These are phyloP conservation scores for Xylariaceae sp. DNA, from an alignment of 2,329 filamentous ascomycete species.

Conservation along the genomic window DNA sequence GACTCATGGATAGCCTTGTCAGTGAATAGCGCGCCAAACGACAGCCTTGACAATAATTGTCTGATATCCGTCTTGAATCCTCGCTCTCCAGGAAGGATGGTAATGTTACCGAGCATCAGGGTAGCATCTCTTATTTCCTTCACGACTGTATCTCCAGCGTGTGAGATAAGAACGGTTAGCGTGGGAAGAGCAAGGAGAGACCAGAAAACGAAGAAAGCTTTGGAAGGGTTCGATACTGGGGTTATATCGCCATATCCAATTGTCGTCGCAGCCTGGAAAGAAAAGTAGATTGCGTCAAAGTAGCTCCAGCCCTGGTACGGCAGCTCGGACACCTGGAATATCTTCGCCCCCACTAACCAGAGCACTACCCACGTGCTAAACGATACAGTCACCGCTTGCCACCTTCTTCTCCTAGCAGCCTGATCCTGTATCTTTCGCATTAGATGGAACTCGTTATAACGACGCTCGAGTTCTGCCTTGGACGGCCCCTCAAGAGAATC, in stretches of 20 bases:
- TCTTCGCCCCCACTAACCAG: conserved; percentile 79
- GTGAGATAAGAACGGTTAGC: conserved; percentile 84
- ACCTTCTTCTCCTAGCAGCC: conserved; percentile 70
- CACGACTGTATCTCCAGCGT: conserved; percentile 85
- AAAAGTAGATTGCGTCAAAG: conserved; percentile 84
- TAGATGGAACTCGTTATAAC: conserved; percentile 73
- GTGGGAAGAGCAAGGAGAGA: conserved; percentile 83
- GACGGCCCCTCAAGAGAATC: conserved; percentile 30
- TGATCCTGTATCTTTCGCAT: conserved; percentile 81
- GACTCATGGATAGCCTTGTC: conserved; percentile 45
- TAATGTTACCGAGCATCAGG: conserved; percentile 62
- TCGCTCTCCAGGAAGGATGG: conserved; percentile 64
- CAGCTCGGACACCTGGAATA: conserved; percentile 66
- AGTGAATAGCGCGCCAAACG: conserved; percentile 50
- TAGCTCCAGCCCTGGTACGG: conserved; percentile 70
- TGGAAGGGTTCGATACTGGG: conserved; percentile 77
- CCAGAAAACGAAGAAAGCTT: conserved; percentile 94
- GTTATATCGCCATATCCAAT: conserved; percentile 86
- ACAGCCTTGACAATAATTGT: conserved; percentile 49
- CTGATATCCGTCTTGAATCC: conserved; percentile 54
- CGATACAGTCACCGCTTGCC: conserved; percentile 75
- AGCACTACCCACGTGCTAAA: conserved; percentile 71
- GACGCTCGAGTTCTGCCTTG: conserved; percentile 60
- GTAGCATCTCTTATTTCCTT: conserved; percentile 62
- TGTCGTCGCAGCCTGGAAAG: conserved; percentile 81